phyloP scores from a whole-genome alignment of 1,284 basidiomycete genomes.

The Rhodotorula sp. region DNA sequence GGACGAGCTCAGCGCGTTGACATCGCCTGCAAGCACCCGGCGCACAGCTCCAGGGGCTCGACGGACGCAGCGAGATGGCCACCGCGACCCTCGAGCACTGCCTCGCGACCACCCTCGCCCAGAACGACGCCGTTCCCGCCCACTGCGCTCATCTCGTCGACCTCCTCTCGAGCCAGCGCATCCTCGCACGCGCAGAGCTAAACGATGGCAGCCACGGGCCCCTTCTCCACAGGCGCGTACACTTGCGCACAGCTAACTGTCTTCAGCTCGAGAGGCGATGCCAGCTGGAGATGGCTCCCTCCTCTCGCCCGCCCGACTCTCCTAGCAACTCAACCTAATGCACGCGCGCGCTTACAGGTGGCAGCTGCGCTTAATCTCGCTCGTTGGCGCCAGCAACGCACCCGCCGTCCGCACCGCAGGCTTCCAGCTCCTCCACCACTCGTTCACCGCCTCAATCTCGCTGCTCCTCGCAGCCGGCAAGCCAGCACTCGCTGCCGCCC shows the following conservation, averaged over 20 bases:
- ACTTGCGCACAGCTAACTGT: no score
- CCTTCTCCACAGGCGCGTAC: conserved; percentile 27
- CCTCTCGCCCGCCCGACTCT: not conserved
- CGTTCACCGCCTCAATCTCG: conserved; percentile 26
- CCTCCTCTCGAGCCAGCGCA: conserved; percentile 3
- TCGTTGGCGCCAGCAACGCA: conserved; percentile 19
- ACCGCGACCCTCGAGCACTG: conserved; percentile 20
- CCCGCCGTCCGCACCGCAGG: conserved; percentile 27
- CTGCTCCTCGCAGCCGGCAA: conserved; percentile 30
- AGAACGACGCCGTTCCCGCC: conserved; percentile 15
- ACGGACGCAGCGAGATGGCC: conserved; percentile 2
- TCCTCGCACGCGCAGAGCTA: conserved; percentile 13
- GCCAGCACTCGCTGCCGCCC: conserved; percentile 13
- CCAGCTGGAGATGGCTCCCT: no score
- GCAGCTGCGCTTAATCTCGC: conserved; percentile 33
- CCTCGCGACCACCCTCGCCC: conserved; percentile 25
- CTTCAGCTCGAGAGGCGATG: no score
- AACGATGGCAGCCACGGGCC: conserved; percentile 31
- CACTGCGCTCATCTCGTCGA: not conserved
- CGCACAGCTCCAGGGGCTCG: not conserved
- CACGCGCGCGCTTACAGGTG: conserved; percentile 23
- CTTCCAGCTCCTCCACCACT: conserved; percentile 29
- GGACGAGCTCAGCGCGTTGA: not conserved
- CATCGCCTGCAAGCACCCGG: not conserved
- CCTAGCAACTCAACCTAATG: no score